phyloP scores from a whole-genome alignment of 495 filamentous ascomycete genomes.

The Penicillium roqueforti region DNA sequence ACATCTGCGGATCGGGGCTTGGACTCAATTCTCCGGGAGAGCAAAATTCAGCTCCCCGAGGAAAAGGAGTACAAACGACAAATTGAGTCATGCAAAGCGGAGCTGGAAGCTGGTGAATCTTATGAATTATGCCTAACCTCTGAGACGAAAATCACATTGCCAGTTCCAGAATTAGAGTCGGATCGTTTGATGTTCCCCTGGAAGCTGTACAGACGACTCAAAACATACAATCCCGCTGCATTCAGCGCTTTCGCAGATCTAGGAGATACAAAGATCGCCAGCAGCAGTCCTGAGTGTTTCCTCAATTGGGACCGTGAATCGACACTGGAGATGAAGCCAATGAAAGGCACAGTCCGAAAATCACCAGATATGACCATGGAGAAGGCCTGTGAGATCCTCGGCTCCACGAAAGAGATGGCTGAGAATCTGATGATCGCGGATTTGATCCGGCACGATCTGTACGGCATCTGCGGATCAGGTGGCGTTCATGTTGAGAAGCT shows the following conservation, averaged over 20 bases:
- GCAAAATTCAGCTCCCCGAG: conserved; percentile 41
- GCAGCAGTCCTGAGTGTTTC: conserved; percentile 90
- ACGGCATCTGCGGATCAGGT: conserved; percentile 69
- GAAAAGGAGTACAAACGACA: conserved; percentile 56
- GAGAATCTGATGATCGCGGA: conserved; percentile 99
- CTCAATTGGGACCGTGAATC: conserved; percentile 60
- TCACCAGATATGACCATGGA: conserved; percentile 56
- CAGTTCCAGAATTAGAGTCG: conserved; percentile 17
- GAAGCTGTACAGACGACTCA: conserved; percentile 68
- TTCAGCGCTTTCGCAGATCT: conserved; percentile 82
- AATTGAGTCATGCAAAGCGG: conserved; percentile 64
- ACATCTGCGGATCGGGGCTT: conserved; percentile 22
- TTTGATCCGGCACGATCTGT: conserved; percentile 86
- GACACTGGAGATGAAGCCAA: conserved; percentile 59
- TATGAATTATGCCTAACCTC: conserved; percentile 92
- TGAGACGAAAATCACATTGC: conserved; percentile 59
- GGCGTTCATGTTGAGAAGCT: conserved; percentile 63
- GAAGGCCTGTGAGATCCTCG: conserved; percentile 64
- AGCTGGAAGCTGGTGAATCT: conserved; percentile 73
- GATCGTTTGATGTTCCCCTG: conserved; percentile 45
- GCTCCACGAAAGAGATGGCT: conserved; percentile 81
- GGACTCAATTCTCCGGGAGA: conserved; percentile 31
- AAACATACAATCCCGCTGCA: conserved; percentile 72
- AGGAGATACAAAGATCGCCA: conserved; percentile 63
- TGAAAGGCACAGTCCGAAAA: conserved; percentile 93